These are phyloP conservation scores for Agaricus bisporus DNA, from an alignment of 768 basidiomycete genomes.

Conservation along the genomic window DNA sequence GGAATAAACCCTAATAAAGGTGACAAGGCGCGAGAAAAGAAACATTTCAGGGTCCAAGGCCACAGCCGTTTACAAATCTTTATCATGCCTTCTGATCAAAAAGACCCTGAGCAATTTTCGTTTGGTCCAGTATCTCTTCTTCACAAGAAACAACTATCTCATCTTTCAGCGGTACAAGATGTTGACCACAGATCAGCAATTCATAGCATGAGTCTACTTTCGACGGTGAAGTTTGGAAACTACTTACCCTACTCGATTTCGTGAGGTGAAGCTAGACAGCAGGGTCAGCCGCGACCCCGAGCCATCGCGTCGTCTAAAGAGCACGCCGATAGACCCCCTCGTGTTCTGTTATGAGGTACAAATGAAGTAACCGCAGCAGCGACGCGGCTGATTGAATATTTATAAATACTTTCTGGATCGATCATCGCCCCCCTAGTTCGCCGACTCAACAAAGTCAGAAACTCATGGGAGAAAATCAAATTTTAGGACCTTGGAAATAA, in stretches of 20 bases:
- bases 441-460: neutral
- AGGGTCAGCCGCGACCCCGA: constrained; percentile 5
- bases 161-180: too few species aligned
- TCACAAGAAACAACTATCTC: neutral
- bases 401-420: neutral
- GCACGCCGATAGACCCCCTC: constrained; percentile 3
- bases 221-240: neutral
- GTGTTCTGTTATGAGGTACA: neutral
- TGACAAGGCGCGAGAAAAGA: neutral
- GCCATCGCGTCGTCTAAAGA: neutral
- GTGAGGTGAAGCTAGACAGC: neutral
- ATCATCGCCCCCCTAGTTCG: neutral
- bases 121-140: neutral
- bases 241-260: neutral
- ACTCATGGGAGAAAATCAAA: neutral
- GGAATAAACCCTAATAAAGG: neutral
- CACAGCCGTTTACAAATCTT: neutral
- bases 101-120: neutral
- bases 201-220: neutral
- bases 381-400: neutral
- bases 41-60: neutral
- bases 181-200: too few species aligned
- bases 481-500: neutral
- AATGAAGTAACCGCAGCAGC: constrained; percentile 7
- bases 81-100: neutral